Base-by-base conservation (phyloP, 1,284 basidiomycete genomes). In the Ceratorhiza oryzae-sativae region DNA sequence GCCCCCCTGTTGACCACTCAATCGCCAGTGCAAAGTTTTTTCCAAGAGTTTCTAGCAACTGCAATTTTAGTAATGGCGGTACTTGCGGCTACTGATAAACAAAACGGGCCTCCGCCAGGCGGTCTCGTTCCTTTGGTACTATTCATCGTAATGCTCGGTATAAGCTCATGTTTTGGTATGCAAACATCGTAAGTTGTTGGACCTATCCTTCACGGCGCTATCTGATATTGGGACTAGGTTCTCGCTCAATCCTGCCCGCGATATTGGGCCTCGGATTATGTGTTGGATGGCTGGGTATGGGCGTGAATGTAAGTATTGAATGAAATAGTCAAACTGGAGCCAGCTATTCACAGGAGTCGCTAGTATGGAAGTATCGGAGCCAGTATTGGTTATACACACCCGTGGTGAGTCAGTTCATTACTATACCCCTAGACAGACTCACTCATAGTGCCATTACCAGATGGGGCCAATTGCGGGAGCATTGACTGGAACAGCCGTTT, bases 361-460 rank as follows among this genome's bases (percentile, higher is more conserved):
- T 27, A 45, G 71, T 55, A 0, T 72, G 32, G 70, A 49, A 58
- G 23, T 72, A 25, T 45, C 72, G 49, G 13, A 84, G 82, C 75
- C 88, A 90, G 73, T 93, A 92, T 77, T 93, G 90, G 90, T 71
- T 91, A 13, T 93, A 91, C 91, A 88, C 87, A 75, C 86, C 89
- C 13, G 74, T 88, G 10, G 79, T 90, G 58, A 51, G 59, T 51
- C 23, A 39, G 15, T 58, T 23, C 20, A 48, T 20, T 30, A n/a
- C 2, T 13, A 39, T 34, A n/a, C 6, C 8, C 20, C 10, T 41
- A 18, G 13, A n/a, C 9, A 20, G 25, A 51, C 15, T 18, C 25
- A 13, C 56, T 30, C 65, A 76, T 77, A 30, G 71, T 48, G 9
- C 25, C 30, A 30, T 30, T 15, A 73, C 71, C 55, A 76, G 75